Conservation (phyloP, 1,284 basidiomycete species). For the Puccinia hordei region DNA sequence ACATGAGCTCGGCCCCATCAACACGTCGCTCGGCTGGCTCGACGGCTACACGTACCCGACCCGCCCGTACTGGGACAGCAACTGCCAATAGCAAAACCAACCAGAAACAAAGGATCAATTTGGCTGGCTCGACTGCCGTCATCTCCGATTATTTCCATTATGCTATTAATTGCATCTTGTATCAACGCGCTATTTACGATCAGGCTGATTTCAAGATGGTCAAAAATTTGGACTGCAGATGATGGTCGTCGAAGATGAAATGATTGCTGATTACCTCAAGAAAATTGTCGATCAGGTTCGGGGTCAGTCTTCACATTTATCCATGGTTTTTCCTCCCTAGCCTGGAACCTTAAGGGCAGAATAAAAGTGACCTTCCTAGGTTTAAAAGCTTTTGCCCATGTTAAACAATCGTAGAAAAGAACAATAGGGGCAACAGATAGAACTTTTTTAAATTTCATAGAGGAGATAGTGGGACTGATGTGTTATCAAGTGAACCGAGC, state of each 20-base stretch:
- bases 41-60: not conserved
- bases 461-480: conserved; percentile 17
- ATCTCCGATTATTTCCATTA: conserved; percentile 99
- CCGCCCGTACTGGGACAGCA: not conserved
- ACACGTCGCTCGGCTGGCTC: conserved; percentile 6
- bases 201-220: conserved; percentile 79
- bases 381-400: too few species aligned
- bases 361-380: too few species aligned
- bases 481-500: not conserved
- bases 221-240: conserved; percentile 94
- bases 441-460: not conserved
- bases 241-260: conserved; percentile 88
- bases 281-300: conserved; percentile 83
- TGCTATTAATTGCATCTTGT: conserved; percentile 94
- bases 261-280: conserved; percentile 85
- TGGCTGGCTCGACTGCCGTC: conserved; percentile 92
- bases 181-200: conserved; percentile 95
- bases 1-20: not conserved
- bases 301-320: not conserved
- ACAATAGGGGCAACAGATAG: too few species aligned
- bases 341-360: too few species aligned
- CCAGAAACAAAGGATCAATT: conserved; percentile 69
- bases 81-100: conserved; percentile 54
- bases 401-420: too few species aligned
- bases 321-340: not conserved